Evolutionary conservation across 2,329 filamentous ascomycete genomes (phyloP), one percentile per base, ranked within the genome.

Genomic region (Calonectria montana): DNA sequence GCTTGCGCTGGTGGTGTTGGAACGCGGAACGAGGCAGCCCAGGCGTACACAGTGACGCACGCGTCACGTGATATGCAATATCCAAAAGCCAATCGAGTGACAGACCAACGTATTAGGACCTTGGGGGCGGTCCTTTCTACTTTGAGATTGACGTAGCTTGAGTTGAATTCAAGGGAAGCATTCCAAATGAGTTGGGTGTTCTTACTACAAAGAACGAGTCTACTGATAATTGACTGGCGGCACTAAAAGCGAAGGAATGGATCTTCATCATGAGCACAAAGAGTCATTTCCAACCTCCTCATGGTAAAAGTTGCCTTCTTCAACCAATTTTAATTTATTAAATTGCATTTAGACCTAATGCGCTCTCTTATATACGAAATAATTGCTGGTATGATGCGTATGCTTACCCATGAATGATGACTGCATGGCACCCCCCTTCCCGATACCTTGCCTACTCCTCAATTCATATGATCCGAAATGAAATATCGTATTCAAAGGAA

Each of bases 31-130:
- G 37, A 57, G 29, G 57, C 48, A 57, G 65, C 41, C 47, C n/a
- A 41, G 69, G 57, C 37, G 41, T n/a, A 31, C 15, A 55, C 37
- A 59, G 65, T 69, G 65, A 68, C 55, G 45, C 48, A 57, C 6
- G 15, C 13, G 25, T 69, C 67, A 69, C 67, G 67, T 69, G 67
- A 69, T 45, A 27, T 2, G 8, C 29, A 15, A 18, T 31, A 21
- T n/a, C 37, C 31, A 16, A 59, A 39, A 59, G 50, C 35, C 37
- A 59, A 59, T 59, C 35, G 31, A 39, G 23, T 10, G 3, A 31
- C 21, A 37, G 21, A 13, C 23, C 21, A 37, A 16, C 12, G 18
- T 23, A 37, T 23, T 25, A 35, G n/a, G 21, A 15, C 21, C 3
- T 35, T 27, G 12, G 21, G 15, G 12, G 6, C 16, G 53, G 35